Evolutionary conservation across 2,329 filamentous ascomycete genomes (phyloP).

Genomic region (Salinomyces thailandicus): DNA sequence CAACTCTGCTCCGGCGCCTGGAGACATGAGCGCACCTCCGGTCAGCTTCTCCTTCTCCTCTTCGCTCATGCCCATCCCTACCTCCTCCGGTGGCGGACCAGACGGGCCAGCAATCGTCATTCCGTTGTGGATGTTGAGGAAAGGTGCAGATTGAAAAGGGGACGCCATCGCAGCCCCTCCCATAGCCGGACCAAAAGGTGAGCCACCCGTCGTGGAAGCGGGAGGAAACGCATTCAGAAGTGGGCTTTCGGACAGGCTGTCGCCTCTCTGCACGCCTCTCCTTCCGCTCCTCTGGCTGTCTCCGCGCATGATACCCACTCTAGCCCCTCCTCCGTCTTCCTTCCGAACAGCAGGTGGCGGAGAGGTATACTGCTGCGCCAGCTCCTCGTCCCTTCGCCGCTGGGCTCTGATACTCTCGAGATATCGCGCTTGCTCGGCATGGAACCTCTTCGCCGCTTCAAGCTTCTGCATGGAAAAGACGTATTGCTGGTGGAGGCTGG

Average conservation of each 20-base stretch:
- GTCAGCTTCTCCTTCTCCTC: constrained; percentile 52
- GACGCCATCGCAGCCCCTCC: constrained; percentile 13
- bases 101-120: constrained; percentile 45
- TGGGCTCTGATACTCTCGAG: constrained; percentile 20
- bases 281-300: constrained; percentile 8
- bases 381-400: constrained; percentile 22
- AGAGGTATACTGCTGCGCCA: constrained; percentile 14
- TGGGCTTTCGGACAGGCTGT: constrained; percentile 29
- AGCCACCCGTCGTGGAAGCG: constrained; percentile 8
- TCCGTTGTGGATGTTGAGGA: constrained; percentile 51
- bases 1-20: constrained; percentile 57
- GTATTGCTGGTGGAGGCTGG: constrained; percentile 24
- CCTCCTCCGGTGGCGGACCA: too few species aligned
- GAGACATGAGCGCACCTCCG: constrained; percentile 61
- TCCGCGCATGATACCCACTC: background rate
- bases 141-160: constrained; percentile 32
- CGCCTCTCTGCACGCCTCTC: constrained; percentile 19
- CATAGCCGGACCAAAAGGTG: constrained; percentile 30
- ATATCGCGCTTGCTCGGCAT: constrained; percentile 36
- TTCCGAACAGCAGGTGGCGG: constrained; percentile 9
- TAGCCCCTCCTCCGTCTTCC: background rate
- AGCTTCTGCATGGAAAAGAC: constrained; percentile 19
- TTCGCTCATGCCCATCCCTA: constrained; percentile 45
- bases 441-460: constrained; percentile 23
- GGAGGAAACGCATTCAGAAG: constrained; percentile 17